These are phyloP conservation scores for Komagataella ulmi DNA, from an alignment of 805 yeast species.

Conservation along the genomic window DNA sequence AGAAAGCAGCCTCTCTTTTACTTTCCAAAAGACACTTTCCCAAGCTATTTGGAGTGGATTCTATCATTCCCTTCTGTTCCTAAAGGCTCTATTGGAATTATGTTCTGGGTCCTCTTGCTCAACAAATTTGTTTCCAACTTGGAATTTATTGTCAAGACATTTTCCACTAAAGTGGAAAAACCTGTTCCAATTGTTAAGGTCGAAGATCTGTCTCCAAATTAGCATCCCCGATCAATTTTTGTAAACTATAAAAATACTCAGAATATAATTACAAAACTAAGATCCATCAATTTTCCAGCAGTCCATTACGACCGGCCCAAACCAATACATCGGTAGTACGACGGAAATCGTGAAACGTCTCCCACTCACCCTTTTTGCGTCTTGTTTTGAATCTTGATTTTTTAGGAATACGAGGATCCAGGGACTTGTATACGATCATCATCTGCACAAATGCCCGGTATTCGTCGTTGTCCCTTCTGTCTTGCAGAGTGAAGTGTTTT, in stretches of 20 bases:
- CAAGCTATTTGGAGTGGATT: conserved; percentile 37
- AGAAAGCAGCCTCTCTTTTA: conserved; percentile 42
- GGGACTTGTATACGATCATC: conserved; percentile 15
- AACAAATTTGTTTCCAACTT: conserved; percentile 11
- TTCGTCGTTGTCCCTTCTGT: conserved; percentile 14
- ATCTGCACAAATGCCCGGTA: conserved; percentile 13
- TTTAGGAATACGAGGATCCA: conserved; percentile 17
- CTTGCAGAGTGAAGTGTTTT: conserved; percentile 1
- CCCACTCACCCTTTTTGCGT: not conserved
- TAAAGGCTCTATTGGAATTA: conserved; percentile 46
- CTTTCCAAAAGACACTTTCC: conserved; percentile 45
- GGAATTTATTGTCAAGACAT: conserved; percentile 11
- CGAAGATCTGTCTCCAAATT: not conserved
- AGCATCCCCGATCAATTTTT: not conserved
- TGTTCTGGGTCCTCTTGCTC: conserved; percentile 37
- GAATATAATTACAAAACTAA: not conserved
- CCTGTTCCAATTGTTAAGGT: conserved; percentile 2
- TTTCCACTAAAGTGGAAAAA: conserved; percentile 4
- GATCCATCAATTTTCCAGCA: not conserved
- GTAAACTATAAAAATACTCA: not conserved
- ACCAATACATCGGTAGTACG: not conserved
- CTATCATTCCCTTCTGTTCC: conserved; percentile 56
- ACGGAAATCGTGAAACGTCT: not conserved
- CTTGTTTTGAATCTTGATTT: not conserved
- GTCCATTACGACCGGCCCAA: conserved; percentile 1